Base-by-base conservation (phyloP, 1,284 basidiomycete genomes). In the Hemileia vastatrix region DNA sequence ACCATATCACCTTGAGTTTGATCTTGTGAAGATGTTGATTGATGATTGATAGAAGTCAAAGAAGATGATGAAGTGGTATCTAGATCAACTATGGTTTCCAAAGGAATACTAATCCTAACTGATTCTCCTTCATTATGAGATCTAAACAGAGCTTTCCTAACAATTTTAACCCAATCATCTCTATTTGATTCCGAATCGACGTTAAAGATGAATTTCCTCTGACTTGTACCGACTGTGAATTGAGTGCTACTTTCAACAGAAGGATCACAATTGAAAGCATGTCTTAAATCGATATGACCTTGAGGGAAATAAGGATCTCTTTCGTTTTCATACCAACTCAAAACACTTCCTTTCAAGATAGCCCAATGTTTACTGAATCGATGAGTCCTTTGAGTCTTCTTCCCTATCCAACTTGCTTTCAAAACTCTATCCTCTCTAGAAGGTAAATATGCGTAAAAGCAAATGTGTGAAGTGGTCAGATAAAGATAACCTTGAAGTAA, bases 281-380 rank as follows among this genome's bases (percentile, higher is more conserved):
- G 94, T 66, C 92, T 87, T 36, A 97, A 79, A 70, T 95, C 90
- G 31, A 95, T 82, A 62, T 95, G 91, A 21, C 92, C 94, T 68
- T 92, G 88, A 6, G 93, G 90, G 76, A 97, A 97, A 77, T 96
- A 97, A 0, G 91, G 93, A 70, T 97, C 91, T 85, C 8, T 24
- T 8, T n/a, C n/a, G n/a, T n/a, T n/a, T 65, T 90, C 87, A 74
- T 89, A 95, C 92, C 92, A 96, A 15, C 88, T 90, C 43, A 96
- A 78, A 0, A 89, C 88, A 71, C 90, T 90, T 68, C 94, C 92
- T 81, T 88, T 90, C 51, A 96, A 80, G 1, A 92, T 81, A 68
- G 94, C 91, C 92, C 92, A 95, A 75, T 89, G 89, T 72, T 87
- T 90, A 67, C 86, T 85, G 84, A 87, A 91, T n/a, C 90, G 83